A percentile compares a stretch with the other conserved stretches of the same genome.
These are phyloP conservation scores for Ophiostoma perfectum DNA, from an alignment of 2,329 filamentous ascomycete species.

Conservation along the genomic window DNA sequence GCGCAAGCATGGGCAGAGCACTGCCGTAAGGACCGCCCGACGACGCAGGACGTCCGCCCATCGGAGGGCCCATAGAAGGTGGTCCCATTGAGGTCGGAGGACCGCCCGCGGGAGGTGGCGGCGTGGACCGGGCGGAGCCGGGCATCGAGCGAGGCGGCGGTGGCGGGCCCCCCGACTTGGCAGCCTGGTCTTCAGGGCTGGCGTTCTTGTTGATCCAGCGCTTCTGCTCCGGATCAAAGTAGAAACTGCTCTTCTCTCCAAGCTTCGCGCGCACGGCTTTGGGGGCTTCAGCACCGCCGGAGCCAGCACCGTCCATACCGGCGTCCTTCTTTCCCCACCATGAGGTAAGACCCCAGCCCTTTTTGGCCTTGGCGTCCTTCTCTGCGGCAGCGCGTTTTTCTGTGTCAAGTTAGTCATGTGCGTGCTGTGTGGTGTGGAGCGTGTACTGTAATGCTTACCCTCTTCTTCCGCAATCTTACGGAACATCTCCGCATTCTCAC, in stretches of 20 bases:
- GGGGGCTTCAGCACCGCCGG: slow-evolving; percentile 40
- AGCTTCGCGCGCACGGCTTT: slow-evolving; percentile 87
- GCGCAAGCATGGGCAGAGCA: slow-evolving; percentile 14
- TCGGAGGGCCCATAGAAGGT: slow-evolving; percentile 25
- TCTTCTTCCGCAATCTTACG: slow-evolving; percentile 74
- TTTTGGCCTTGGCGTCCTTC: slow-evolving; percentile 49
- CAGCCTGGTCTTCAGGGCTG: slow-evolving; percentile 55
- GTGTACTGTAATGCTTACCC: slow-evolving; percentile 29
- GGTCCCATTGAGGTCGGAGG: slow-evolving; percentile 21
- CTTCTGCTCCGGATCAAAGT: slow-evolving; percentile 92
- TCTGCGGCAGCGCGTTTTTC: slow-evolving; percentile 54
- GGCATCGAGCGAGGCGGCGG: slow-evolving; percentile 66
- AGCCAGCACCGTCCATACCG: slow-evolving; percentile 34
- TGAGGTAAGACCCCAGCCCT: slow-evolving; percentile 74
- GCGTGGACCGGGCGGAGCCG: slow-evolving; percentile 48
- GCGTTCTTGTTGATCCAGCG: slow-evolving; percentile 98
- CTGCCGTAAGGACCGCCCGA: slow-evolving; percentile 29
- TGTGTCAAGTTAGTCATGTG: neutral
- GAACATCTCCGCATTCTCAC: slow-evolving; percentile 80
- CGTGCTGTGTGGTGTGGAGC: neutral
- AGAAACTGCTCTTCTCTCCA: slow-evolving; percentile 86
- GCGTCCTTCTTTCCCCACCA: slow-evolving; percentile 70
- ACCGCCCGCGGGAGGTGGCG: slow-evolving; percentile 43
- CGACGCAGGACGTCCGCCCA: slow-evolving; percentile 26
- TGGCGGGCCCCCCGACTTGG: slow-evolving; percentile 74